These are phyloP conservation scores for Beauveria australis DNA, from an alignment of 2,329 filamentous ascomycete genomes.

Conservation along the genomic window DNA sequence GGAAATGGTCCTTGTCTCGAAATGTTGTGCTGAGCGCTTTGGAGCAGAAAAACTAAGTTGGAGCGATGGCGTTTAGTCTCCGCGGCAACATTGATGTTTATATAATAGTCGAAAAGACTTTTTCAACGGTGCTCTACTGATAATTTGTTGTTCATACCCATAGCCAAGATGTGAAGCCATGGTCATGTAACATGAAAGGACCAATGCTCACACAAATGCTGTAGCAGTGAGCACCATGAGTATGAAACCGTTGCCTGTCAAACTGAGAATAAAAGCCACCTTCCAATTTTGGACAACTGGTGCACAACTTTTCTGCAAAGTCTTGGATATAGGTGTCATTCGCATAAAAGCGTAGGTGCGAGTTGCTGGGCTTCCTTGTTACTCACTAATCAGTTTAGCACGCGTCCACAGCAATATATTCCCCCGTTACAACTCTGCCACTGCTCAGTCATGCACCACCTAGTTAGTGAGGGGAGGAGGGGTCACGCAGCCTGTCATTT, in stretches of 20 bases:
- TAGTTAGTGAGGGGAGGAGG: neutral
- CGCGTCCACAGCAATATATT: conserved; percentile 4
- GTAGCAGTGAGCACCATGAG: neutral
- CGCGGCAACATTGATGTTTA: neutral
- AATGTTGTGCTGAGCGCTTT: neutral
- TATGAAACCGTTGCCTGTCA: neutral
- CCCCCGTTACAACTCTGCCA: neutral
- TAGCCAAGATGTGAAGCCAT: neutral
- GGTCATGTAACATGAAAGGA: conserved; percentile 1
- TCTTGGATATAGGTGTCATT: neutral
- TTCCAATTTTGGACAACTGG: neutral
- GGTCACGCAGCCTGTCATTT: neutral
- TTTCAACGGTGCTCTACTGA: neutral
- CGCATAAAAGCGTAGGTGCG: neutral
- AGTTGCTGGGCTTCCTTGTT: neutral
- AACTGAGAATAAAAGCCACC: conserved; percentile 1
- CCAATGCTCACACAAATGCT: neutral
- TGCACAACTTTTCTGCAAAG: neutral
- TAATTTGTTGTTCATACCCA: neutral
- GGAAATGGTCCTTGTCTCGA: neutral
- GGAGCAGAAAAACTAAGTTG: neutral
- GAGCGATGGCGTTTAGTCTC: neutral
- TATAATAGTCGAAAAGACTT: neutral
- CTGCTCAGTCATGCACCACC: neutral
- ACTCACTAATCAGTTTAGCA: neutral